Evolutionary conservation across 169 alveolate species (phyloP).

Genomic region (Cryptosporidium canis): DNA sequence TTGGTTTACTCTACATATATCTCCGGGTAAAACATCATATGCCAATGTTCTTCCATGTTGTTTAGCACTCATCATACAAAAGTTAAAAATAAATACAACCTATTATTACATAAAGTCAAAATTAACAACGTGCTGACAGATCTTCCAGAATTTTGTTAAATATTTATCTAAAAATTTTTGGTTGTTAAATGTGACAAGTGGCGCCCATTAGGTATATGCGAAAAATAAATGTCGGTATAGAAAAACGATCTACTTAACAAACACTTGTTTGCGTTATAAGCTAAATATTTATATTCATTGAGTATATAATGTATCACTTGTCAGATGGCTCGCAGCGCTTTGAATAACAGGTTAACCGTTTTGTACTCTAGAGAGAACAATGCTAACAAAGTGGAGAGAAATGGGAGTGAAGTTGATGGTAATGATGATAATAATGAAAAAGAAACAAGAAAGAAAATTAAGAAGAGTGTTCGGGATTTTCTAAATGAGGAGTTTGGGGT

Average conservation of each 20-base stretch:
- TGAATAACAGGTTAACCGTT: slow-evolving; percentile 26
- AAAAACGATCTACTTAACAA: not conserved
- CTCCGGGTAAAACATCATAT: slow-evolving; percentile 61
- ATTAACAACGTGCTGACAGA: not conserved
- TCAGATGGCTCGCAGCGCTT: slow-evolving; percentile 44
- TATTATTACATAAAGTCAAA: not conserved
- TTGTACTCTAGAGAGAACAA: slow-evolving; percentile 15
- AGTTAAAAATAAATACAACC: not conserved
- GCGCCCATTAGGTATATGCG: not conserved
- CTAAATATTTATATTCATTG: not conserved
- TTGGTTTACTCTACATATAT: slow-evolving; percentile 65
- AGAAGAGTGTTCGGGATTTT: slow-evolving; percentile 16
- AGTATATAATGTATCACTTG: not conserved
- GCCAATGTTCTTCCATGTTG: not conserved
- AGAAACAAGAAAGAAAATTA: slow-evolving; percentile 41
- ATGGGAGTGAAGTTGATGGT: not conserved
- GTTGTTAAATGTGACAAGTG: not conserved
- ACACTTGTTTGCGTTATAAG: not conserved
- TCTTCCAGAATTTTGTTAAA: not conserved
- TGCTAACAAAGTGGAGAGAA: not conserved
- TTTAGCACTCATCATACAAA: not conserved
- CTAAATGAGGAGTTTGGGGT: slow-evolving; percentile 56
- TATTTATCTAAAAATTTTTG: not conserved
- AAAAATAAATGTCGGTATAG: not conserved
- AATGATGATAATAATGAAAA: not conserved